Evolutionary conservation across 2,329 filamentous ascomycete genomes (phyloP).

Genomic region (Falciphora oryzae): DNA sequence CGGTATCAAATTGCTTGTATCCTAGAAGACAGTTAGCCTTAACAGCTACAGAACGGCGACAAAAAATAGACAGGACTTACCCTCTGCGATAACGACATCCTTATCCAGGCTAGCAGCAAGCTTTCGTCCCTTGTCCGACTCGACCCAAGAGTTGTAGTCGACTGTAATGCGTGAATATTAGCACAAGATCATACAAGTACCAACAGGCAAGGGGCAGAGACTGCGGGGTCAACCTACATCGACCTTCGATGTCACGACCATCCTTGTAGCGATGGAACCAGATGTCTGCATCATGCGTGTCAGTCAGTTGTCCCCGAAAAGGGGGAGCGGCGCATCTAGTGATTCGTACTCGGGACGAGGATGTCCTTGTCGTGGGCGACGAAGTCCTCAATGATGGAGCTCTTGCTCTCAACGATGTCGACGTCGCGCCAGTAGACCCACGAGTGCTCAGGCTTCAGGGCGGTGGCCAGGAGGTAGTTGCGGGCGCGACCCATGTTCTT

Average conservation of each 20-base stretch:
- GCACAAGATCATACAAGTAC: conserved; percentile 17
- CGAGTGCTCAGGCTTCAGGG: conserved; percentile 87
- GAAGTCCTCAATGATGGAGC: conserved; percentile 87
- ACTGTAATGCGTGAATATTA: conserved; percentile 43
- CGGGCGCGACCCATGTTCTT: conserved; percentile 86
- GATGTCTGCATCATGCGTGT: conserved; percentile 56
- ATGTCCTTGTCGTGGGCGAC: conserved; percentile 90
- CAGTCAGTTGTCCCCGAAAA: background rate
- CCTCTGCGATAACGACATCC: conserved; percentile 83
- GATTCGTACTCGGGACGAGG: conserved; percentile 78
- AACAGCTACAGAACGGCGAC: background rate
- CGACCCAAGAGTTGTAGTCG: conserved; percentile 98
- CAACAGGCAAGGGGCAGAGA: background rate
- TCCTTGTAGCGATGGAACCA: conserved; percentile 93
- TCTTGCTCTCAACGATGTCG: conserved; percentile 87
- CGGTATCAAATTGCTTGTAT: conserved; percentile 90
- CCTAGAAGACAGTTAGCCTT: conserved; percentile 41
- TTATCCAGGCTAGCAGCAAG: conserved; percentile 69
- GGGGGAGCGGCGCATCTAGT: background rate
- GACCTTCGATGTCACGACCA: conserved; percentile 81
- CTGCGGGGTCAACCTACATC: conserved; percentile 57
- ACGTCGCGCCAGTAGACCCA: conserved; percentile 99
- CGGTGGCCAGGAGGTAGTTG: conserved; percentile 81
- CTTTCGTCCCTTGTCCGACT: conserved; percentile 77
- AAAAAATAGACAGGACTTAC: conserved; percentile 31